Conservation (phyloP, 2,329 filamentous ascomycete species). For the Helminthosporium solani region DNA sequence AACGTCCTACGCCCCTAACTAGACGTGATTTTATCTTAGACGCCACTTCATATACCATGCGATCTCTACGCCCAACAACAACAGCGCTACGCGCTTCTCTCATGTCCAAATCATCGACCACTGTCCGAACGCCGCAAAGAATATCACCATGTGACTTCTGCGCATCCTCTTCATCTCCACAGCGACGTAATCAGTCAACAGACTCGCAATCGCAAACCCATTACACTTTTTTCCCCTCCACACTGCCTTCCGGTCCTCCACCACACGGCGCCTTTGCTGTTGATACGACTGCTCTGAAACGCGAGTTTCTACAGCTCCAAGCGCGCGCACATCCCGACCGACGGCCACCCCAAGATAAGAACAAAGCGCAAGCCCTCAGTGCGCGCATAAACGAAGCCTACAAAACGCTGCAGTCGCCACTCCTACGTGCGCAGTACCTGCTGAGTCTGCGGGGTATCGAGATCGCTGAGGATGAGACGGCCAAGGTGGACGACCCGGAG, state of each 20-base stretch:
- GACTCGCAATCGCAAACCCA: slow-evolving; percentile 56
- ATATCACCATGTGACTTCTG: slow-evolving; percentile 28
- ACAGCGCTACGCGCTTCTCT: slow-evolving; percentile 28
- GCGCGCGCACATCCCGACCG: slow-evolving; percentile 73
- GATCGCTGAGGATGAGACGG: slow-evolving; percentile 74
- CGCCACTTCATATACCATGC: slow-evolving; percentile 18
- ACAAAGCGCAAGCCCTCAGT: slow-evolving; percentile 72
- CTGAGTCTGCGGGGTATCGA: slow-evolving; percentile 71
- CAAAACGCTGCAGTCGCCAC: slow-evolving; percentile 75
- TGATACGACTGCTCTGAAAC: slow-evolving; percentile 67
- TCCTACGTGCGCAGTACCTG: slow-evolving; percentile 85
- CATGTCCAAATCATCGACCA: slow-evolving; percentile 15
- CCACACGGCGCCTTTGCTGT: slow-evolving; percentile 75
- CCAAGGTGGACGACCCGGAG: slow-evolving; percentile 67
- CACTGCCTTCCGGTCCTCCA: slow-evolving; percentile 75
- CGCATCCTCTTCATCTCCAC: slow-evolving; percentile 10
- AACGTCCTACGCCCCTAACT: no score
- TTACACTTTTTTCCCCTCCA: slow-evolving; percentile 85
- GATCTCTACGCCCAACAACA: slow-evolving; percentile 21
- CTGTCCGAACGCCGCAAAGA: slow-evolving; percentile 18
- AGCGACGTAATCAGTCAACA: slow-evolving; percentile 29
- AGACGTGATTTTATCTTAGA: no score
- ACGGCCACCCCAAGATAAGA: slow-evolving; percentile 51
- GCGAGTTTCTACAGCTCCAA: slow-evolving; percentile 86
- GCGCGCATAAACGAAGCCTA: slow-evolving; percentile 89